Evolutionary conservation across 768 basidiomycete species (phyloP).

Genomic region (Trametes cinnabarina): DNA sequence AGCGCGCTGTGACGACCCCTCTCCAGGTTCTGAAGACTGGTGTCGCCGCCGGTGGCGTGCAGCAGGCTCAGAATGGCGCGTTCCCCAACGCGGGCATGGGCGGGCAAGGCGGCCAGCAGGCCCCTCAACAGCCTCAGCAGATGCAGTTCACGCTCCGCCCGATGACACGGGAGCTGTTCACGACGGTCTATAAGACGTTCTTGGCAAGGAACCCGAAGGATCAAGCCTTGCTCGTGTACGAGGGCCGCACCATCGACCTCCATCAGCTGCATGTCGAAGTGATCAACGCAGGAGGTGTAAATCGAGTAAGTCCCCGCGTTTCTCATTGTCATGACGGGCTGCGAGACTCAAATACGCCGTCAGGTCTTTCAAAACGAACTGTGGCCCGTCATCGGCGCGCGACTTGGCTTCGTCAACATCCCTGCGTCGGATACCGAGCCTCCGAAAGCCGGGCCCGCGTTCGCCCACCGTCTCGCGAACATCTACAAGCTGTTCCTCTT

Average conservation of each 20-base stretch:
- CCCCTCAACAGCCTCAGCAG: conserved; percentile 21
- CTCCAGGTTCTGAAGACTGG: conserved; percentile 10
- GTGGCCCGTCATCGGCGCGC: conserved; percentile 69
- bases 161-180: conserved; percentile 53
- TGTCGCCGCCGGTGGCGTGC: not conserved
- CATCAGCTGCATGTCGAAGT: conserved; percentile 58
- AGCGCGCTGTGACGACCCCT: conserved; percentile 9
- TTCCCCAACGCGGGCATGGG: conserved; percentile 1
- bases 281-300: conserved; percentile 53
- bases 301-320: conserved; percentile 38
- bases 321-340: not conserved
- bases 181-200: conserved; percentile 47
- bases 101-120: not conserved
- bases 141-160: conserved; percentile 32
- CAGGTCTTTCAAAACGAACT: conserved; percentile 37
- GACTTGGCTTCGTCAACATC: conserved; percentile 63
- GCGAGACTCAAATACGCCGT: not conserved
- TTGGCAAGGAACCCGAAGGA: conserved; percentile 40
- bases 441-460: conserved; percentile 57
- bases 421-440: conserved; percentile 61
- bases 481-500: conserved; percentile 59
- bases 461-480: conserved; percentile 57
- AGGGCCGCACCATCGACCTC: conserved; percentile 58
- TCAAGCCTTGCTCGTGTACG: conserved; percentile 43
- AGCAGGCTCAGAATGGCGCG: conserved; percentile 9